Base-by-base conservation (phyloP, 345 rosid genomes). In the Eucalyptus polyanthemos region DNA sequence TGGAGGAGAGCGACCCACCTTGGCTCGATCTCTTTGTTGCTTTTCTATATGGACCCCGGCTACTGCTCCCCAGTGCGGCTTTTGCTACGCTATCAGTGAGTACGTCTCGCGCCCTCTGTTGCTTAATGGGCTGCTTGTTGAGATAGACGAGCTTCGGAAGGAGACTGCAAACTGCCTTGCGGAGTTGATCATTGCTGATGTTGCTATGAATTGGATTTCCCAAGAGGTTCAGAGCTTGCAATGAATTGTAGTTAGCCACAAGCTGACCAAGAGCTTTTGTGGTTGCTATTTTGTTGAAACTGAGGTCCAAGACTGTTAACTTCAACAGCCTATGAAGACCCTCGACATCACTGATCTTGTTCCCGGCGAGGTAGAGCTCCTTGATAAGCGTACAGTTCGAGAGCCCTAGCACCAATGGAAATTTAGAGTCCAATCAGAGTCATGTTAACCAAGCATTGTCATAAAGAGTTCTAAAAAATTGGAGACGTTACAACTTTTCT, bases 201-300 rank as follows among this genome's bases (percentile, higher is more conserved):
- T 97, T 97, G 93, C 89, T 96, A 90, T 94, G 99, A 49, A 97
- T 90, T 14, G 98, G 98, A 93, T 95, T 97, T 53, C 99, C 99
- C 60, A 97, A 87, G 29, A 97, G 94, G 91, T 96, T 97, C 51
- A 97, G 86, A 87, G 98, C 99, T 72, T 93, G 92, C 86, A 97
- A 90, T 27, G 99, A 92, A 91, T 94, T 93, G 95, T 96, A 97
- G 93, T 96, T 96, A 11, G 98, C 97, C 62, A 97, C 99, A 21
- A 98, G 97, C 95, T 97, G 99, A 11, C 98, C 98, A 17, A 98
- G 92, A 44, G 96, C 95, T 90, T 95, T 96, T 17, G 96, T 90
- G 67, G 99, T 97, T 13, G 98, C 94, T 88, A 98, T 95, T 97
- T 95, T 98, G 95, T 97, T 96, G 95, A 98, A 98, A 93, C 99